Evolutionary conservation across 179 eudicot genomes (phyloP).

Genomic region (Dionaea muscipula): DNA sequence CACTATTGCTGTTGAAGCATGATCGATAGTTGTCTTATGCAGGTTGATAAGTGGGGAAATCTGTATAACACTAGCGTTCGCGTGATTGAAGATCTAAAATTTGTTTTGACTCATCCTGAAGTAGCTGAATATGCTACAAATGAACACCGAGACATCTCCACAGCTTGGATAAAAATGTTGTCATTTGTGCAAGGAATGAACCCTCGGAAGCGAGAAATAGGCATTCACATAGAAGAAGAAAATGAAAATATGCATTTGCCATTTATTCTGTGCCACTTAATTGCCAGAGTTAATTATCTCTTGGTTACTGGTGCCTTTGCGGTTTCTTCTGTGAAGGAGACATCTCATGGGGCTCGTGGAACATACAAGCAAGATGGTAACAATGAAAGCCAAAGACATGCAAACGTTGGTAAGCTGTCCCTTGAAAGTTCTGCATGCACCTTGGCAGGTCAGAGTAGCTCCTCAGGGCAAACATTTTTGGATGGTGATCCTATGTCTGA

Average conservation of each 20-base stretch:
- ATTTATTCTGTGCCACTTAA: slow-evolving; percentile 52
- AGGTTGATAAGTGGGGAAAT: slow-evolving; percentile 69
- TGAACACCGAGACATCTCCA: slow-evolving; percentile 45
- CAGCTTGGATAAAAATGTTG: slow-evolving; percentile 69
- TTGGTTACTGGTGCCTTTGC: slow-evolving; percentile 74
- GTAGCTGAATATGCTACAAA: slow-evolving; percentile 56
- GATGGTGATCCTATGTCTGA: slow-evolving; percentile 20
- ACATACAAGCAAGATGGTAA: slow-evolving; percentile 26
- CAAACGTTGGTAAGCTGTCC: slow-evolving; percentile 83
- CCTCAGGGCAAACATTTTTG: slow-evolving; percentile 19
- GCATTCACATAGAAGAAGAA: slow-evolving; percentile 84
- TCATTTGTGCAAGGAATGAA: slow-evolving; percentile 86
- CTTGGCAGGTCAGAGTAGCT: slow-evolving; percentile 30
- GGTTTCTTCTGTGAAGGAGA: slow-evolving; percentile 20
- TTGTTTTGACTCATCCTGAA: slow-evolving; percentile 72
- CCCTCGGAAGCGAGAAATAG: slow-evolving; percentile 80
- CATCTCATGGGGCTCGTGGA: slow-evolving; percentile 23
- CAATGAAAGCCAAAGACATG: slow-evolving; percentile 52
- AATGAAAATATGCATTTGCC: slow-evolving; percentile 68
- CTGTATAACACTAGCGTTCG: slow-evolving; percentile 63
- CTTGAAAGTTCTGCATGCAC: slow-evolving; percentile 64
- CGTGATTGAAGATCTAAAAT: slow-evolving; percentile 77
- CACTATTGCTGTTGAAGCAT: background rate
- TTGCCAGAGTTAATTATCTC: slow-evolving; percentile 61
- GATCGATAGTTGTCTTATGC: slow-evolving; percentile 15